phyloP scores from a whole-genome alignment of 176 grass and related monocot species.

The maize (Zea mays) region DNA sequence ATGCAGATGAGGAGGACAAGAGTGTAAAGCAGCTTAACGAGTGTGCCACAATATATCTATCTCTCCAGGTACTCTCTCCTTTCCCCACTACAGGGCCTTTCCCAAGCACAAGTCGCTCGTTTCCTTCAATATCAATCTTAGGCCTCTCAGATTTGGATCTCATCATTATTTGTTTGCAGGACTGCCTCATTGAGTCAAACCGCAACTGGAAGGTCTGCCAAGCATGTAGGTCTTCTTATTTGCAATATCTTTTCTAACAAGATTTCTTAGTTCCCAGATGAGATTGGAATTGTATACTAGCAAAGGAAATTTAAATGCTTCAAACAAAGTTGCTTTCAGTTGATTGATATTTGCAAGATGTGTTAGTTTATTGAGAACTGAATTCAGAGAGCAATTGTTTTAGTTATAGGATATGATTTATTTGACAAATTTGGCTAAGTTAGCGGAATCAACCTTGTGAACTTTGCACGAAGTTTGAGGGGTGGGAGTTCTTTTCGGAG shows the following conservation, averaged over 20 bases:
- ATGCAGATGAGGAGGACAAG: slow-evolving; percentile 79
- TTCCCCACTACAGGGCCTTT: background rate
- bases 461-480: slow-evolving; percentile 21
- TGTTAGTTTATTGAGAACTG: background rate
- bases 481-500: background rate
- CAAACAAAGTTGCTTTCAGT: slow-evolving; percentile 8
- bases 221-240: slow-evolving; percentile 51
- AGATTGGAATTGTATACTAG: background rate
- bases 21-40: slow-evolving; percentile 94
- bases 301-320: background rate
- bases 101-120: background rate
- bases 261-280: slow-evolving; percentile 1
- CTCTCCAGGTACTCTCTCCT: slow-evolving; percentile 58
- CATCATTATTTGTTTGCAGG: slow-evolving; percentile 40
- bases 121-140: background rate
- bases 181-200: slow-evolving; percentile 71
- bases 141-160: background rate
- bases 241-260: background rate
- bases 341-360: slow-evolving; percentile 4
- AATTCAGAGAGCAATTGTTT: background rate
- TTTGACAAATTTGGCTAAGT: background rate
- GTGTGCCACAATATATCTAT: slow-evolving; percentile 70
- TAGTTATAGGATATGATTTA: background rate
- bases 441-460: background rate
- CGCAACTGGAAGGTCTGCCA: slow-evolving; percentile 90